phyloP scores from a whole-genome alignment of 345 rosid species.

The Eucalyptus tenuipes region DNA sequence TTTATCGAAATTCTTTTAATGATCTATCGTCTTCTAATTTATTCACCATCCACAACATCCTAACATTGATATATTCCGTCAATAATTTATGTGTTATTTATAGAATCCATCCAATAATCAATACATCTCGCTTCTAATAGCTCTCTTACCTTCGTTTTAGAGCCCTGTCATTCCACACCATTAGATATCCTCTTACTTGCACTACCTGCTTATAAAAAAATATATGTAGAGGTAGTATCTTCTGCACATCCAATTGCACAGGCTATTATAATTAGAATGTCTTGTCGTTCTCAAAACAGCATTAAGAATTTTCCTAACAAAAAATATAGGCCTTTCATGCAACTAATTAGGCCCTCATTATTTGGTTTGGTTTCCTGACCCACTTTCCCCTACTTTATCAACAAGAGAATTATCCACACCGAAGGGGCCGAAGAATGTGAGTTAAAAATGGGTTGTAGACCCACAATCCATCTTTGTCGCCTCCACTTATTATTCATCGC shows the following conservation, averaged over 20 bases:
- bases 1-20: background rate
- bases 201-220: background rate
- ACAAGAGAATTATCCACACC: background rate
- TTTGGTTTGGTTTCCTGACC: background rate
- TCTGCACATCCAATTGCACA: background rate
- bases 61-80: background rate
- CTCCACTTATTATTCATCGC: background rate
- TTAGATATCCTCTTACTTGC: background rate
- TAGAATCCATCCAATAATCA: background rate
- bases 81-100: background rate
- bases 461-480: background rate
- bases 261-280: background rate
- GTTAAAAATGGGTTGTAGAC: background rate
- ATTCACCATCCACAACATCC: background rate
- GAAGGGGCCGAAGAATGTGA: background rate
- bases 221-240: background rate
- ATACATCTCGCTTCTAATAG: background rate
- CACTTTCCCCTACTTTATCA: background rate
- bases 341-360: background rate
- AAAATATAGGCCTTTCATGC: background rate
- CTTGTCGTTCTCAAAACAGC: background rate
- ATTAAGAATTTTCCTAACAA: background rate
- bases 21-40: background rate
- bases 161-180: background rate
- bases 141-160: background rate